These are phyloP conservation scores for Coemansia sp. DNA, from an alignment of 192 early-diverging fungal genomes.

Conservation along the genomic window DNA sequence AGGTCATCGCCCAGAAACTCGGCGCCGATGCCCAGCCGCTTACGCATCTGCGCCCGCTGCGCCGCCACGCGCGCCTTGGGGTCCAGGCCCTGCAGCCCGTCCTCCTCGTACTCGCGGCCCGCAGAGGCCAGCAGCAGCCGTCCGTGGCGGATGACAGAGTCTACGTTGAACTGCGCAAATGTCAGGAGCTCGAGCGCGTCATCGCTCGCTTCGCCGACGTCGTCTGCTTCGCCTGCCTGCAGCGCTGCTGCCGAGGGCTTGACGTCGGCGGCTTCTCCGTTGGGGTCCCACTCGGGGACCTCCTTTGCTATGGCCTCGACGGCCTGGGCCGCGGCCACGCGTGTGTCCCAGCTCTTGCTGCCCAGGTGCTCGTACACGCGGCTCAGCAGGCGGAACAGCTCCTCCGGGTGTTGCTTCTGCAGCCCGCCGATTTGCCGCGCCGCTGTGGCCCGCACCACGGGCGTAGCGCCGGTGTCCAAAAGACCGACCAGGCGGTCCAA, in stretches of 20 bases:
- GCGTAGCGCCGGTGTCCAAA: constrained; percentile 90
- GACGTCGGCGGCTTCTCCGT: constrained; percentile 1
- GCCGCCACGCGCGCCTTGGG: constrained; percentile 75
- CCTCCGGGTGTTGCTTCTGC: constrained; percentile 89
- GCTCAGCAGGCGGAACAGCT: constrained; percentile 81
- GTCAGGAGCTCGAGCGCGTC: constrained; percentile 56
- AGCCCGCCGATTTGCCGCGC: constrained; percentile 95
- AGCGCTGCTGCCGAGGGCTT: constrained; percentile 1
- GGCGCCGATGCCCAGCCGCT: constrained; percentile 80
- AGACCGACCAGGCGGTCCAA: constrained; percentile 92
- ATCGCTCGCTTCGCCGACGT: background rate
- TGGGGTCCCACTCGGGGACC: constrained; percentile 84
- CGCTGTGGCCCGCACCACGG: constrained; percentile 80
- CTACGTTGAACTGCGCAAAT: constrained; percentile 83
- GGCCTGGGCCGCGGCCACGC: constrained; percentile 88
- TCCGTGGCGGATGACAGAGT: constrained; percentile 73
- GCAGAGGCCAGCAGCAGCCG: constrained; percentile 76
- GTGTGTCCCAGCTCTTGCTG: constrained; percentile 91
- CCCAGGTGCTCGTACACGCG: constrained; percentile 63
- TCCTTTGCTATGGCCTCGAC: constrained; percentile 87
- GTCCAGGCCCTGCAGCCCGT: constrained; percentile 65
- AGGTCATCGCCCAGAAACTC: constrained; percentile 91
- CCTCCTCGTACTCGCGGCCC: constrained; percentile 91
- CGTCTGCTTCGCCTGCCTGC: background rate
- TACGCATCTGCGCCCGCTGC: constrained; percentile 78